phyloP scores from a whole-genome alignment of 768 basidiomycete species.

The Phaffia australis region DNA sequence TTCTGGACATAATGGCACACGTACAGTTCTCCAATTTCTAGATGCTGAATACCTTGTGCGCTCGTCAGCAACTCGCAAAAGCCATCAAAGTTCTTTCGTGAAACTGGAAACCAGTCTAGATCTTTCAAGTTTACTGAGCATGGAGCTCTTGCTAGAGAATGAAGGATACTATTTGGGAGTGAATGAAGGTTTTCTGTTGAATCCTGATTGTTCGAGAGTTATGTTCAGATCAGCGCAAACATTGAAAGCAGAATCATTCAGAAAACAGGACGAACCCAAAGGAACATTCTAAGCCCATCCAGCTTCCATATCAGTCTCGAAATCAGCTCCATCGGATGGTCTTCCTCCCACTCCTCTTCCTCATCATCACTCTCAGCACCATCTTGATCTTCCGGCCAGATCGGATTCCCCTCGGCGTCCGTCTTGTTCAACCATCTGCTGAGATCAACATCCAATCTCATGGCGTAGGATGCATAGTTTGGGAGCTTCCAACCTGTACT shows the following conservation, averaged over 20 bases:
- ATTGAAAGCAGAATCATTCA: background rate
- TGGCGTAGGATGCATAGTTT: background rate
- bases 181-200: conserved; percentile 16
- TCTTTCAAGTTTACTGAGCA: background rate
- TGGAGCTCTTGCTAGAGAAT: background rate
- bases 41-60: conserved; percentile 6
- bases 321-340: background rate
- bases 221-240: background rate
- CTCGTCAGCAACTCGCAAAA: conserved; percentile 9
- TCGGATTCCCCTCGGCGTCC: conserved; percentile 3
- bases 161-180: conserved; percentile 8
- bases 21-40: conserved; percentile 22
- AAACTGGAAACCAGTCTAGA: conserved; percentile 23
- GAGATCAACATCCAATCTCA: conserved; percentile 7
- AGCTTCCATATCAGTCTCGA: background rate
- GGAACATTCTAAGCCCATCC: conserved; percentile 1
- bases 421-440: background rate
- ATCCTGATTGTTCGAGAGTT: background rate
- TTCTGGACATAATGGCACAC: background rate
- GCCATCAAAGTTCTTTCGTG: conserved; percentile 1
- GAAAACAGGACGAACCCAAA: background rate
- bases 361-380: background rate
- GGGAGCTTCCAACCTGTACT: background rate
- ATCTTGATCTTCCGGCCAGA: conserved; percentile 1
- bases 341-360: background rate